Evolutionary conservation across 805 yeast species (phyloP).

Genomic region (Candida koratica): DNA sequence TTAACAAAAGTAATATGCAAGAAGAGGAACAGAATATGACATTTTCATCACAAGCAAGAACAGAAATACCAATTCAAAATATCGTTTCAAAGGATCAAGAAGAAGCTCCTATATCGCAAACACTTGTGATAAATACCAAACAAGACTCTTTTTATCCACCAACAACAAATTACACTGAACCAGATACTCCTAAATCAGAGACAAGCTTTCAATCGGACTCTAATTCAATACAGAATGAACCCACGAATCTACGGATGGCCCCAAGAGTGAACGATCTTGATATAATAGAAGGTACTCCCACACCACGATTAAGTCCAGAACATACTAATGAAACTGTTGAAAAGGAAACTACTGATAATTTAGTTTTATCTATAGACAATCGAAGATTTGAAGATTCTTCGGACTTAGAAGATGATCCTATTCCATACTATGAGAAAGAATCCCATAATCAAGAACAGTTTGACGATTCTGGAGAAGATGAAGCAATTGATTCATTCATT

Average conservation of each 20-base stretch:
- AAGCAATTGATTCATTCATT: constrained; percentile 36
- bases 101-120: constrained; percentile 7
- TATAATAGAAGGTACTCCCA: background rate
- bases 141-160: constrained; percentile 22
- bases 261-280: background rate
- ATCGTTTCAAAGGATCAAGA: no score
- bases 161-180: constrained; percentile 24
- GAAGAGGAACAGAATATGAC: background rate
- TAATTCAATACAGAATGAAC: constrained; percentile 40
- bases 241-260: constrained; percentile 24
- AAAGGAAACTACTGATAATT: constrained; percentile 1
- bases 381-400: constrained; percentile 12
- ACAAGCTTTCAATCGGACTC: constrained; percentile 36
- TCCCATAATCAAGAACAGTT: constrained; percentile 1
- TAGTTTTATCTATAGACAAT: constrained; percentile 24
- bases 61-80: background rate
- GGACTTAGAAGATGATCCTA: constrained; percentile 13
- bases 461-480: constrained; percentile 13
- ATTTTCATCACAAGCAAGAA: background rate
- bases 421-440: constrained; percentile 16
- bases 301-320: background rate
- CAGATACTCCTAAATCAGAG: constrained; percentile 35
- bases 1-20: background rate
- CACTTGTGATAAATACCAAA: constrained; percentile 1
- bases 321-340: background rate